Conservation (phyloP, 2,329 filamentous ascomycete genomes). For the Venturia effusa region DNA sequence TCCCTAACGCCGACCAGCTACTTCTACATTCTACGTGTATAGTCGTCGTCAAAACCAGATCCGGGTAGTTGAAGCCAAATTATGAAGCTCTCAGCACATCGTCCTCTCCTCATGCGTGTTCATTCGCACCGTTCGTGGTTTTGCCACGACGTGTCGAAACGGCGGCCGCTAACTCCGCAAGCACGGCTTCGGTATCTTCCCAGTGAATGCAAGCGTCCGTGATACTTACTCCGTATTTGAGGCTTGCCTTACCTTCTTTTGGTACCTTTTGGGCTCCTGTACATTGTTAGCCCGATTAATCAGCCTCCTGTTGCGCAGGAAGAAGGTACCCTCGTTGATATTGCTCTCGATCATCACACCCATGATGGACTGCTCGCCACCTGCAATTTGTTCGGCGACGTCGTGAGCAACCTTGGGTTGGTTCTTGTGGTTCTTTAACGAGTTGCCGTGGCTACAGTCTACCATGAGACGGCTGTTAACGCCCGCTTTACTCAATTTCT, state of each 20-base stretch:
- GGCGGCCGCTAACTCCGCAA: conserved; percentile 67
- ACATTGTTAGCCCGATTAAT: conserved; percentile 9
- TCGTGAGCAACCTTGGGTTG: conserved; percentile 84
- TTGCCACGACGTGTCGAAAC: conserved; percentile 60
- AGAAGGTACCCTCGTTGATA: conserved; percentile 72
- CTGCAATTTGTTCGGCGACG: conserved; percentile 73
- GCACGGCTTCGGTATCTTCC: conserved; percentile 74
- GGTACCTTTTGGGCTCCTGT: conserved; percentile 83
- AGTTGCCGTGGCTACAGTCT: conserved; percentile 96
- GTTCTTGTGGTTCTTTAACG: conserved; percentile 91
- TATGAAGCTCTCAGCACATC: neutral
- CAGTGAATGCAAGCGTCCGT: conserved; percentile 95
- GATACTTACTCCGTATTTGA: conserved; percentile 92
- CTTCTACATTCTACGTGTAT: neutral
- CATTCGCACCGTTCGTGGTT: neutral
- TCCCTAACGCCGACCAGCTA: neutral
- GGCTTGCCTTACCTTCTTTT: conserved; percentile 67
- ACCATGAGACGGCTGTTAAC: conserved; percentile 79
- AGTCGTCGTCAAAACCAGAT: neutral
- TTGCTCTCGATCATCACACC: conserved; percentile 99
- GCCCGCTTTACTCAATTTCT: conserved; percentile 62
- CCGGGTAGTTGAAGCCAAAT: neutral
- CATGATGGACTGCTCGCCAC: conserved; percentile 79
- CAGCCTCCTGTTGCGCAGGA: neutral
- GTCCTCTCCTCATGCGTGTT: neutral